These are phyloP conservation scores for Penicillium concentricum DNA, from an alignment of 2,329 filamentous ascomycete genomes.

Conservation along the genomic window DNA sequence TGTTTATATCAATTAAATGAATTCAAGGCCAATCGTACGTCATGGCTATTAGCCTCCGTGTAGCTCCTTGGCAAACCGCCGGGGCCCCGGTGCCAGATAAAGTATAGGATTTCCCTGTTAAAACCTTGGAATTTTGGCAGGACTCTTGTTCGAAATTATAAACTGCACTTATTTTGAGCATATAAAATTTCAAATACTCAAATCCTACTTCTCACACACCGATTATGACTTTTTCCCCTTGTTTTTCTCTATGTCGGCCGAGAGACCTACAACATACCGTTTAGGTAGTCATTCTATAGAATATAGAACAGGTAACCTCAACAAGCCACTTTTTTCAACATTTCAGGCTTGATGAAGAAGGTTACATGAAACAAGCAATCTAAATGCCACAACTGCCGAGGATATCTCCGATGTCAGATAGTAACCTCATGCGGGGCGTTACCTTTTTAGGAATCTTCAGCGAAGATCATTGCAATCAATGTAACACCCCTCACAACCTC, in stretches of 20 bases:
- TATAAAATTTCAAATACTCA: not conserved
- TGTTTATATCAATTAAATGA: too few relatives aligned
- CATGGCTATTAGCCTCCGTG: not conserved
- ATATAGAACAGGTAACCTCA: not conserved
- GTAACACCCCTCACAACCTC: constrained; percentile 4
- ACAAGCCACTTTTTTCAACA: not conserved
- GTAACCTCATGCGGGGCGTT: constrained; percentile 1
- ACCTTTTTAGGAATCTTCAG: not conserved
- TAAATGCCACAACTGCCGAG: not conserved
- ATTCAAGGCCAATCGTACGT: too few relatives aligned
- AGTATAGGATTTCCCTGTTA: not conserved
- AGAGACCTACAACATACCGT: not conserved
- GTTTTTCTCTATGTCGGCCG: not conserved
- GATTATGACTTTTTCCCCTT: not conserved
- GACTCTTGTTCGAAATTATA: not conserved
- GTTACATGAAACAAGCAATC: not conserved
- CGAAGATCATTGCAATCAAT: constrained; percentile 16
- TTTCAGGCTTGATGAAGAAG: not conserved
- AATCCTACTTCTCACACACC: not conserved
- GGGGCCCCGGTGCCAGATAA: not conserved
- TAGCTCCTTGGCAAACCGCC: not conserved
- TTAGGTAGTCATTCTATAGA: too few relatives aligned
- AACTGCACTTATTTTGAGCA: not conserved
- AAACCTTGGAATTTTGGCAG: too few relatives aligned
- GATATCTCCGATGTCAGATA: not conserved